These are phyloP conservation scores for Phylloporus sp. DNA, from an alignment of 768 basidiomycete species.

Conservation along the genomic window DNA sequence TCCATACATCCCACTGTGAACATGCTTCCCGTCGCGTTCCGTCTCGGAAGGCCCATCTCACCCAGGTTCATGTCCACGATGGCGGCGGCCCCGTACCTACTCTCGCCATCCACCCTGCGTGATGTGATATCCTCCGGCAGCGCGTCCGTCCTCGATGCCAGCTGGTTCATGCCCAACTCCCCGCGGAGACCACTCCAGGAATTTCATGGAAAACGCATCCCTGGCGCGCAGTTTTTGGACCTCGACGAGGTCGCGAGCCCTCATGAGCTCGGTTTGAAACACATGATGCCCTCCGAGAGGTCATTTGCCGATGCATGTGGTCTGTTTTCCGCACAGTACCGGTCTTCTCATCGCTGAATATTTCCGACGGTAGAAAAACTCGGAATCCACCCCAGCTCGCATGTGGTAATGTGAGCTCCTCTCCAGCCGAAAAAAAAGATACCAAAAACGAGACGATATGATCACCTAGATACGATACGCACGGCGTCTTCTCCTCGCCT, in stretches of 20 bases:
- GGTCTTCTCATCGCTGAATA: constrained; percentile 7
- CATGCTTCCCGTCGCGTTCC: constrained; percentile 1
- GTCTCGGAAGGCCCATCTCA: constrained; percentile 10
- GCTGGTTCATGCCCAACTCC: constrained; percentile 94
- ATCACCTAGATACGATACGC: constrained; percentile 70
- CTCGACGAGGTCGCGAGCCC: constrained; percentile 72
- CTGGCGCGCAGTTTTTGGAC: constrained; percentile 69
- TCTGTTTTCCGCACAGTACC: constrained; percentile 37
- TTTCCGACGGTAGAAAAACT: constrained; percentile 48
- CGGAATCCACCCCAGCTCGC: constrained; percentile 67
- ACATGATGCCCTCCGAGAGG: constrained; percentile 83
- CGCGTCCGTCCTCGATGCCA: constrained; percentile 59
- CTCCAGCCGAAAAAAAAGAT: neutral
- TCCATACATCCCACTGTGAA: constrained; percentile 1
- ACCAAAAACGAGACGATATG: constrained; percentile 8
- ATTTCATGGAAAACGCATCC: constrained; percentile 62
- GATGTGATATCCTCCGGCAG: constrained; percentile 32
- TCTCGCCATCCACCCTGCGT: constrained; percentile 47
- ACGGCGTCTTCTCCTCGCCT: constrained; percentile 89
- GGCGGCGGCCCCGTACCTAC: constrained; percentile 40
- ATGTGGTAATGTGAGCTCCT: constrained; percentile 70
- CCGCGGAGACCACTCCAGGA: constrained; percentile 66
- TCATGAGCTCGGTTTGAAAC: constrained; percentile 77
- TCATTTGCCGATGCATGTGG: constrained; percentile 77
- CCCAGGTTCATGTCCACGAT: constrained; percentile 37